These are phyloP conservation scores for Colletotrichum karsti DNA, from an alignment of 2,329 filamentous ascomycete species.

Conservation along the genomic window DNA sequence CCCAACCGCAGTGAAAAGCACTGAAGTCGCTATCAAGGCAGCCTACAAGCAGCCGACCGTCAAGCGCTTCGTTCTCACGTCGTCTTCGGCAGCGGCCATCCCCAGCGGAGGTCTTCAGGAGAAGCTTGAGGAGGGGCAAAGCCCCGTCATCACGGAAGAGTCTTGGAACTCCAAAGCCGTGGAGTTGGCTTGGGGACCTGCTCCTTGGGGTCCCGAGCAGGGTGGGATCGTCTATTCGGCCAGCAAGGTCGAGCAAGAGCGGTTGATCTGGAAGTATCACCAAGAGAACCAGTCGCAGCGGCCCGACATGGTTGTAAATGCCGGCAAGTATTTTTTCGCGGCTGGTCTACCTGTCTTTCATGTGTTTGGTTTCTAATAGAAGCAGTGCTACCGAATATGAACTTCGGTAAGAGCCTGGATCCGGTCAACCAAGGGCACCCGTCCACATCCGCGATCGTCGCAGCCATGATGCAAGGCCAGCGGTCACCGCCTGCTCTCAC, in stretches of 20 bases:
- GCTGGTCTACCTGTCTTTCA: too few relatives aligned
- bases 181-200: slow-evolving; percentile 44
- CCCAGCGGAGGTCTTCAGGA: slow-evolving; percentile 28
- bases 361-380: slow-evolving; percentile 32
- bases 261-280: slow-evolving; percentile 47
- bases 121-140: slow-evolving; percentile 20
- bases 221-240: slow-evolving; percentile 42
- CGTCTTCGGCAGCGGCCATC: slow-evolving; percentile 38
- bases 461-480: slow-evolving; percentile 33
- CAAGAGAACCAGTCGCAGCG: slow-evolving; percentile 37
- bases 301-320: slow-evolving; percentile 20
- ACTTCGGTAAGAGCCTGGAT: slow-evolving; percentile 36
- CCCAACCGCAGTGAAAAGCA: slow-evolving; percentile 39
- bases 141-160: slow-evolving; percentile 30
- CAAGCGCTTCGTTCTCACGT: slow-evolving; percentile 50
- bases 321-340: not conserved
- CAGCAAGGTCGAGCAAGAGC: slow-evolving; percentile 47
- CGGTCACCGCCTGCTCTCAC: not conserved
- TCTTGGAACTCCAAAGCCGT: slow-evolving; percentile 45
- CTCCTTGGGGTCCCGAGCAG: slow-evolving; percentile 41
- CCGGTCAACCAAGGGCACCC: slow-evolving; percentile 30
- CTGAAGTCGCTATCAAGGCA: slow-evolving; percentile 41
- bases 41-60: slow-evolving; percentile 44
- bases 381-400: slow-evolving; percentile 38
- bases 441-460: slow-evolving; percentile 32